Conservation (phyloP, 805 yeast genomes). For the Zygoascus biomembranicola region DNA sequence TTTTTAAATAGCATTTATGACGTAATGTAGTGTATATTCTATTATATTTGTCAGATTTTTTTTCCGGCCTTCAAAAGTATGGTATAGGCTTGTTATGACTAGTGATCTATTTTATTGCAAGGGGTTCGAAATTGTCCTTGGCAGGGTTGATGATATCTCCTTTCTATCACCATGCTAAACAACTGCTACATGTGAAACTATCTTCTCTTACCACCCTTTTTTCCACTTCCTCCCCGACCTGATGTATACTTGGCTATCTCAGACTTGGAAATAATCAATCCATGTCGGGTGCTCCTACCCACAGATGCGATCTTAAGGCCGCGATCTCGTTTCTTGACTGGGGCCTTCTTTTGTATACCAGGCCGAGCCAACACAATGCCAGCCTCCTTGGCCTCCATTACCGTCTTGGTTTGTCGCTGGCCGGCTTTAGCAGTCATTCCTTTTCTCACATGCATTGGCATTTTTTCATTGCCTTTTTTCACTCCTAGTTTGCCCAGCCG, state of each 20-base stretch:
- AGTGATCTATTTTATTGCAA: too few species aligned
- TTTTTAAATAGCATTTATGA: too few species aligned
- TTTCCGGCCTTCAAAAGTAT: too few species aligned
- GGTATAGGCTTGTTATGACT: too few species aligned
- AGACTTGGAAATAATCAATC: constrained; percentile 56
- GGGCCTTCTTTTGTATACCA: constrained; percentile 25
- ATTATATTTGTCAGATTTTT: too few species aligned
- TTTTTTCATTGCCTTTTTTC: constrained; percentile 46
- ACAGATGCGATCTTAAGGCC: constrained; percentile 72
- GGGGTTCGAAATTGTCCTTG: too few species aligned
- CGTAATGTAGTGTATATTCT: too few species aligned
- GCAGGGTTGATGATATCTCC: too few species aligned
- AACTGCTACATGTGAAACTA: neutral
- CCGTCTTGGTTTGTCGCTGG: constrained; percentile 43
- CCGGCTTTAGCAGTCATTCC: constrained; percentile 64
- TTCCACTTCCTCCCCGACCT: neutral
- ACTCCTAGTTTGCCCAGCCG: constrained; percentile 27
- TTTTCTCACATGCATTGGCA: constrained; percentile 84
- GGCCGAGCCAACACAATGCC: constrained; percentile 74
- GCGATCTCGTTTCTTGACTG: constrained; percentile 51
- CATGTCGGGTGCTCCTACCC: constrained; percentile 73
- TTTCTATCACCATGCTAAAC: too few species aligned
- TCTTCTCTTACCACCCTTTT: neutral
- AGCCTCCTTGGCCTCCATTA: constrained; percentile 76
- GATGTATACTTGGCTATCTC: constrained; percentile 44